phyloP scores from a whole-genome alignment of 2,329 filamentous ascomycete genomes.

The Daldinia sp. region DNA sequence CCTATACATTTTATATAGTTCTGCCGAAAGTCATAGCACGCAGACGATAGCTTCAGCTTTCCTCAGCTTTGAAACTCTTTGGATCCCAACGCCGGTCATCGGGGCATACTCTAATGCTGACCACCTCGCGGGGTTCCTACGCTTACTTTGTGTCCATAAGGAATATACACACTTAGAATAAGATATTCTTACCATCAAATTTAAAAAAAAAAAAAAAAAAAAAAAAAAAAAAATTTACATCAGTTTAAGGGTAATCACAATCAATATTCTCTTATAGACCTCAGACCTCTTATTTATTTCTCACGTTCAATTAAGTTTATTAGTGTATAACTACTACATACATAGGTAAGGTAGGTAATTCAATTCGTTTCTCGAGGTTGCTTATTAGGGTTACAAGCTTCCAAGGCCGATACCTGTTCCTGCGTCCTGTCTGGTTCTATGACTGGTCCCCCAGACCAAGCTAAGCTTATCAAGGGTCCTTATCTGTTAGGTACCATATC shows the following conservation, averaged over 20 bases:
- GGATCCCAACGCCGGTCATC: constrained; percentile 30
- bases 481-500: constrained; percentile 7
- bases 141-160: not conserved
- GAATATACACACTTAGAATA: not conserved
- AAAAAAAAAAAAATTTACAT: not conserved
- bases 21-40: constrained; percentile 1
- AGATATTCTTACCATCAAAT: constrained; percentile 1
- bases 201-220: not conserved
- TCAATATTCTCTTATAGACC: no score
- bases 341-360: no score
- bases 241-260: not conserved
- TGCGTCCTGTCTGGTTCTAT: constrained; percentile 18
- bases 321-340: not conserved
- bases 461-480: constrained; percentile 9
- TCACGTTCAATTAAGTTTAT: not conserved
- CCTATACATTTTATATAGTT: constrained; percentile 5
- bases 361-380: not conserved
- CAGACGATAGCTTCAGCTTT: constrained; percentile 14
- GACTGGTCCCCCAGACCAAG: constrained; percentile 24
- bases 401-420: constrained; percentile 15
- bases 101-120: constrained; percentile 30
- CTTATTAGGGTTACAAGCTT: constrained; percentile 13
- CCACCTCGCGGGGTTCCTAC: constrained; percentile 20
- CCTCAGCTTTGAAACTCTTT: constrained; percentile 8
- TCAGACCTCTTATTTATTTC: not conserved